Evolutionary conservation across 768 basidiomycete species (phyloP), one percentile per base, ranked within the genome.

Genomic region (Suillus plorans): DNA sequence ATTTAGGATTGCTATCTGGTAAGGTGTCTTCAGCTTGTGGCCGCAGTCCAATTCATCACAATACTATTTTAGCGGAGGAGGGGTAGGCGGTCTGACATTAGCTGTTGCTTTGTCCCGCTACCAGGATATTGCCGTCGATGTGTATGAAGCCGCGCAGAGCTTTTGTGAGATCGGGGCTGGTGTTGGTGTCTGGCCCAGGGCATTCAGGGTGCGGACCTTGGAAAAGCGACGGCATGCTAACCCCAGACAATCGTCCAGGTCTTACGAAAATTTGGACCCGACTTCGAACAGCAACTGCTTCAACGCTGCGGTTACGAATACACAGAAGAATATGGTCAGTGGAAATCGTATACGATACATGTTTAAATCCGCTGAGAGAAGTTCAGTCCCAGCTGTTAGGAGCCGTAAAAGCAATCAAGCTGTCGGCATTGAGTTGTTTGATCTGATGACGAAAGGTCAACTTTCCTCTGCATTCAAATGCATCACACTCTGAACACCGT

Each of bases 341-440:
- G 18, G 14, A 7, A 56, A 22, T 57, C 5, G 18, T 44, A 18
- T 12, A 5, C 14, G 37, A 34, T 9, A 6, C 3, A 6, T 25
- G 37, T 28, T 18, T 18, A 31, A 25, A 45, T 41, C 65, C 18
- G 69, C 55, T 53, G 5, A 59, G 39, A 28, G 25, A 59, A 31
- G n/a, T 3, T 3, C 60, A 90, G 89, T 84, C 14, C 72, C 81
- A 1, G 69, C 83, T 7, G 83, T 90, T 65, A 77, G 75, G 57
- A 86, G 84, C 67, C 81, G 90, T 60, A 89, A 87, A 73, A 84
- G 86, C 65, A 88, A 91, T 69, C 82, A 85, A 67, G 71, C 78
- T 1, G 73, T 82, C 45, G 89, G 89, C 1, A 47, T 81, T n/a
- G 79, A 81, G 28, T 83, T 90, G 68, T 83, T 82, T 50, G 79